Evolutionary conservation across 2,329 filamentous ascomycete genomes (phyloP), one percentile per base, ranked within the genome.

Genomic region (Epichloe glyceriae): DNA sequence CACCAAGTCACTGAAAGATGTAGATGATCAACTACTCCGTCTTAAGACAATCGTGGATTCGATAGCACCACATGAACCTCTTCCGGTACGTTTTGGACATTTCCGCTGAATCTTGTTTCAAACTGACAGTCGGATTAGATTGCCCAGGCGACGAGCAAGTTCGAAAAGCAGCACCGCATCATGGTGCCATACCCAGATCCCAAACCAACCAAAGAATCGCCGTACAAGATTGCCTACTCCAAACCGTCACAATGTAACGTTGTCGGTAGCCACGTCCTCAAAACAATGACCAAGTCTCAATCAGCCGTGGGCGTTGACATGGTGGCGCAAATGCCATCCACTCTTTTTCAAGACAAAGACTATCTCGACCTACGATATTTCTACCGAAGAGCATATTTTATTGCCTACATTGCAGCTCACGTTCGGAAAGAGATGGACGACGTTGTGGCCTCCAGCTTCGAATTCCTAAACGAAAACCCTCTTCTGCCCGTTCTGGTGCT

Each of bases 341-440:
- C 77, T 1, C 69, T 95, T 12, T 90, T 97, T 60, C 88, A 95
- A 62, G 87, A 94, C 43, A 97, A 97, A 68, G 93, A 98, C 67
- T 96, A 91, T 64, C 75, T 90, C 47, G 89, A 95, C 65, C 78
- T 93, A 72, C 81, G 93, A 54, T 97, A 95, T 69, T 95, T 96
- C 63, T 90, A 96, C 70, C 94, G 95, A 61, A 76, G 90, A 55
- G 86, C 93, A 12, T 97, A 91, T 67, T 97, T 94, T 62, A 71
- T 97, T 47, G 88, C 90, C 35, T 88, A 86, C 56, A 72, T 97
- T 51, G 82, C 88, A 14, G 81, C 80, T 33, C 81, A 78, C 4
- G 71, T 97, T 49, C 80, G 81, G 56, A 72, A 76, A 38, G 69
- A 76, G 3, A 67, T 82, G 44, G 70, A 70, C 4, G 65, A 75